Evolutionary conservation across 2,329 filamentous ascomycete species (phyloP), one percentile per base, ranked within the genome.

Genomic region (Ceratocystis diversiconidia): DNA sequence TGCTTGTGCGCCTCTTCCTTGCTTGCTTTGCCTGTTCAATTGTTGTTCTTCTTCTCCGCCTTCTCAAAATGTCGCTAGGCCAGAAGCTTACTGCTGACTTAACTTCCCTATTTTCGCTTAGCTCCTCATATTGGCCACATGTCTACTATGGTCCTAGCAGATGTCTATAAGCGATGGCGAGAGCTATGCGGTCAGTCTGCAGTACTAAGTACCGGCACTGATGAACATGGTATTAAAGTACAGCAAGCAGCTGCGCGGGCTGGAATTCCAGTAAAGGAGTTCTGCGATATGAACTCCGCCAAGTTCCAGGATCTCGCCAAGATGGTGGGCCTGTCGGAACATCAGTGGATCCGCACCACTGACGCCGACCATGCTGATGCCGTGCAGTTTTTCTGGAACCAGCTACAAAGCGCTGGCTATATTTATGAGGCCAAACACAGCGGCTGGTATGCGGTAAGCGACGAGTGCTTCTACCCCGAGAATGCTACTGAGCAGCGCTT

Each of bases 141-240:
- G 68, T 97, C 96, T 75, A 90, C 88, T 52, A 92, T 97, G 85
- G 81, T 97, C 71, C 82, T 99, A 57, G 82, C 90, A 69, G 94
- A 99, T 75, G 86, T 96, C 64, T 78, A 96, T 70, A 99, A 97
- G 76, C 83, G 94, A 76, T 99, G 91, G 90, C 85, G 95, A 73
- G 78, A 84, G 41, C 80, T 99, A 63, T 84, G 87, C 68, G 89
- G 89, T 46, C 75, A 84, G 36, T 77, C 80, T 61, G 87, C 92
- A 2, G 80, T 90, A 69, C 78, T 99, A 15, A 86, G 88, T 71
- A 99, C 94, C 0, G 94, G 94, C 67, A 97, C 92, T 44, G 94
- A 99, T 74, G 94, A 99, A 75, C 92, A 99, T 78, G 94, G 94
- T 55, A 88, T 96, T 83, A 99, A 99, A 80, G 88, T 97, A 25